Evolutionary conservation across 2,329 filamentous ascomycete genomes (phyloP), one percentile per base, ranked within the genome.

Genomic region (Fonsecaea multimorphosa): DNA sequence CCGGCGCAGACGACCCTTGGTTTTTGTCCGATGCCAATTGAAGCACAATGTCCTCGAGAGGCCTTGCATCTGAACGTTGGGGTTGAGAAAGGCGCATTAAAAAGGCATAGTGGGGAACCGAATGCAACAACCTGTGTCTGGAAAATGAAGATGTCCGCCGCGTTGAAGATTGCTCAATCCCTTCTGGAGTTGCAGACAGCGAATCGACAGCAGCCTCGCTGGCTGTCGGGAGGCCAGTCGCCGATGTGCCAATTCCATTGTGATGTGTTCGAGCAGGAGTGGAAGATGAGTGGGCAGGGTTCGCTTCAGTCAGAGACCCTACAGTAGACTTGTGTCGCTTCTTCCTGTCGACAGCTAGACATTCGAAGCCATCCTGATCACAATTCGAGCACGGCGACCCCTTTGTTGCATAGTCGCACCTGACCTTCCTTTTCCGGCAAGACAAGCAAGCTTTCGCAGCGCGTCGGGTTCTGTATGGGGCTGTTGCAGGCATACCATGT

Each of bases 341-440:
- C 29, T 44, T 59, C 22, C 57, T 32, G 16, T 59, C 57, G 11
- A 59, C n/a, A 11, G 57, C 57, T 19, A 22, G 29, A 9, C 57
- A 59, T 52, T 59, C 57, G 40, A 59, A 59, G 12, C 44, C 40
- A 36, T 59, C 57, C 32, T 59, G 34, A 9, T 52, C 16, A 19
- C 57, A 59, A 38, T 59, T 59, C 44, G 57, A 59, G 29, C 57
- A 59, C 9, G 57, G 57, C 4, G 57, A 59, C 16, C 57, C 57
- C 11, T 32, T 31, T 3, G 29, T 32, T n/a, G 57, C 57, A 36
- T 49, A 59, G 16, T 59, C 57, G 29, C 57, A 59, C 11, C 44
- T 59, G 40, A 59, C 40, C 29, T 59, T 59, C 44, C 57, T 40
- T 27, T 49, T 59, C 19, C 57, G 57, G 52, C 57, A 59, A 8